Evolutionary conservation across 768 basidiomycete genomes (phyloP).

Genomic region (Sarcomyxa edulis): DNA sequence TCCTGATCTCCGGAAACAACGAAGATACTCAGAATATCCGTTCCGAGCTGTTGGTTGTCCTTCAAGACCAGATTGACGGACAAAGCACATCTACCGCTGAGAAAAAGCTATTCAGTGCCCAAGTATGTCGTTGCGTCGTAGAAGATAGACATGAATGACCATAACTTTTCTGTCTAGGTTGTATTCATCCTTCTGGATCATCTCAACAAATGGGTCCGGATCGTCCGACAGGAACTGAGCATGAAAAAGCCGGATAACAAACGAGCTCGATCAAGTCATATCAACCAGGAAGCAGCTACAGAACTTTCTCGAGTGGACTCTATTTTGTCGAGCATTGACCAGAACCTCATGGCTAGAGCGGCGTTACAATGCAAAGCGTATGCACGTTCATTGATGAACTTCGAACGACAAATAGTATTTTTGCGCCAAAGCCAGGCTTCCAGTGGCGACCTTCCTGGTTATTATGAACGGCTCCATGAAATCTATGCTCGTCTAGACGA

Average conservation of each 20-base stretch:
- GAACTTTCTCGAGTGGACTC: conserved; percentile 75
- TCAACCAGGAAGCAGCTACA: conserved; percentile 39
- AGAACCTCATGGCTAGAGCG: conserved; percentile 86
- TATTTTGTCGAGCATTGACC: conserved; percentile 76
- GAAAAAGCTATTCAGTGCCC: conserved; percentile 89
- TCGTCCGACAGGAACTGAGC: conserved; percentile 61
- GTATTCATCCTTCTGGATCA: conserved; percentile 95
- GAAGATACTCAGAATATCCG: conserved; percentile 61
- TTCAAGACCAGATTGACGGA: conserved; percentile 79
- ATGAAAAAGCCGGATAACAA: conserved; percentile 45
- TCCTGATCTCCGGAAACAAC: conserved; percentile 71
- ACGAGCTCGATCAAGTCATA: conserved; percentile 35
- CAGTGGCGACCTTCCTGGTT: conserved; percentile 49
- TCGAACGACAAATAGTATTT: conserved; percentile 75
- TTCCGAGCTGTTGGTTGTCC: conserved; percentile 70
- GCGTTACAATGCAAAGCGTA: conserved; percentile 94
- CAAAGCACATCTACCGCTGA: conserved; percentile 58
- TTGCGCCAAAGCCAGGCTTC: conserved; percentile 37
- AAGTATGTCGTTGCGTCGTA: conserved; percentile 48
- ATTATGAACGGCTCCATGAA: conserved; percentile 90
- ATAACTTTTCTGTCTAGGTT: conserved; percentile 43
- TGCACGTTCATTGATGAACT: conserved; percentile 91
- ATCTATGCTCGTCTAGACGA: conserved; percentile 96
- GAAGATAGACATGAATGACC: background rate
- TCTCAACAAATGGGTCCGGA: conserved; percentile 82